Evolutionary conservation across 805 yeast species (phyloP), one percentile per base, ranked within the genome.

Genomic region (Blastobotrys muscicola): DNA sequence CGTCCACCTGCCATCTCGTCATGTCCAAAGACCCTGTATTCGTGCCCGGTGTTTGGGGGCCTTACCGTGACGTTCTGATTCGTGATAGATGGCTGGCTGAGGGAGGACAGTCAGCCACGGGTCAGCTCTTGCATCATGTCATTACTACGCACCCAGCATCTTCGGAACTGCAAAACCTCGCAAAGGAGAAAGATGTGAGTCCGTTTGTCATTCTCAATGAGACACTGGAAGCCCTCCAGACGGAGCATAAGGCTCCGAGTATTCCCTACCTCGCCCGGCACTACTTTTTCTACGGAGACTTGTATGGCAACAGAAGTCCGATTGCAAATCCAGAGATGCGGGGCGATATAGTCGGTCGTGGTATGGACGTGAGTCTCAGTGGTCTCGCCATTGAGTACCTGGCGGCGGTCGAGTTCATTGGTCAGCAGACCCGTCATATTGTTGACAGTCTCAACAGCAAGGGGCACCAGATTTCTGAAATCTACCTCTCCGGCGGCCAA

Each of bases 41-140:
- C 60, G 97, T 90, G 8, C 78, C 85, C 36, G 98, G 98, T 47
- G 96, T 92, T 30, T 92, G 98, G 98, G 98, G 98, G 10, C 98
- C 98, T 2, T 92, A 92, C 65, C 74, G 87, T 56, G 95, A 89
- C 62, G 95, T 85, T 4, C 73, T 90, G 69, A 83, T 94, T n/a
- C 82, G 83, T 26, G 86, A 80, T 4, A 81, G 71, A 57, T 92
- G 97, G 97, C 71, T 89, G 50, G 95, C 97, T 10, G 98, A 92
- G 66, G 98, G 98, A 59, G 98, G 98, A n/a, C 98, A 92, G 64
- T 82, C 94, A 11, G 84, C 95, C 60, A 92, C 98, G 2, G 98
- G 98, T 53, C 96, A 94, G 29, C 72, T 92, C 33, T 71, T 92
- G 50, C 90, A 92, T 2, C 94, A 85, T 62, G 90, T 90, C 11